Percentiles rank a stretch among this genome's conserved stretches.
Conservation (phyloP, 2,329 filamentous ascomycete genomes). For the Fusarium pininemorale region DNA sequence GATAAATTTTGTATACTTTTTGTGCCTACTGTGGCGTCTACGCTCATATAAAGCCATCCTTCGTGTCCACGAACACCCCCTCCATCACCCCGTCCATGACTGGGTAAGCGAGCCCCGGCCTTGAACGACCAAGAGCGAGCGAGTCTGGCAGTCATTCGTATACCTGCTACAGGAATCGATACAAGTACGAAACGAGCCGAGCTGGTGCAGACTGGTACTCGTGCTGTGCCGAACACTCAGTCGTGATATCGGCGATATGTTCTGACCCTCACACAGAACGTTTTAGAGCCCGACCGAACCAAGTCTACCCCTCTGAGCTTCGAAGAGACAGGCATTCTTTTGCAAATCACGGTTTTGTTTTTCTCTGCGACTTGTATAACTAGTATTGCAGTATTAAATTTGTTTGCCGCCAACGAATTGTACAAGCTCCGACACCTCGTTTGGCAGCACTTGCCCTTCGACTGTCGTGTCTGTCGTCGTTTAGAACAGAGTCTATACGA, state of each 20-base stretch:
- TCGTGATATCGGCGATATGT: conserved; percentile 25
- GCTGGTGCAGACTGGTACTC: conserved; percentile 5
- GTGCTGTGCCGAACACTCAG: conserved; percentile 31
- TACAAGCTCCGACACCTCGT: conserved; percentile 11
- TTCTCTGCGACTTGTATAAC: conserved; percentile 18
- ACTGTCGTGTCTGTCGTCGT: conserved; percentile 36
- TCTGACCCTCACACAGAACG: conserved; percentile 42
- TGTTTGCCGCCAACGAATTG: conserved; percentile 18
- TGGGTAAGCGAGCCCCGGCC: conserved; percentile 39
- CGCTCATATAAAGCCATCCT: conserved; percentile 26
- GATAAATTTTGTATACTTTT: conserved; percentile 4
- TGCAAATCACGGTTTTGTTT: conserved; percentile 18
- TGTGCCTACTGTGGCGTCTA: background rate
- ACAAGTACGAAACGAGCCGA: conserved; percentile 3
- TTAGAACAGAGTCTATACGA: conserved; percentile 40
- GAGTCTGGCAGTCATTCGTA: conserved; percentile 22
- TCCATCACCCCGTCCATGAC: conserved; percentile 36
- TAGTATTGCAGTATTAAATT: conserved; percentile 9
- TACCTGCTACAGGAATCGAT: conserved; percentile 13
- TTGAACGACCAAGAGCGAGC: conserved; percentile 33
- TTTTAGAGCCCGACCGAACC: conserved; percentile 42
- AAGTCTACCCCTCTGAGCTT: conserved; percentile 31
- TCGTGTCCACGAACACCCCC: conserved; percentile 25
- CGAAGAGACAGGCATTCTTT: conserved; percentile 2
- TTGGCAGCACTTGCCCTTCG: conserved; percentile 19